Conservation (phyloP, 768 basidiomycete species). For the Terana coerulea region DNA sequence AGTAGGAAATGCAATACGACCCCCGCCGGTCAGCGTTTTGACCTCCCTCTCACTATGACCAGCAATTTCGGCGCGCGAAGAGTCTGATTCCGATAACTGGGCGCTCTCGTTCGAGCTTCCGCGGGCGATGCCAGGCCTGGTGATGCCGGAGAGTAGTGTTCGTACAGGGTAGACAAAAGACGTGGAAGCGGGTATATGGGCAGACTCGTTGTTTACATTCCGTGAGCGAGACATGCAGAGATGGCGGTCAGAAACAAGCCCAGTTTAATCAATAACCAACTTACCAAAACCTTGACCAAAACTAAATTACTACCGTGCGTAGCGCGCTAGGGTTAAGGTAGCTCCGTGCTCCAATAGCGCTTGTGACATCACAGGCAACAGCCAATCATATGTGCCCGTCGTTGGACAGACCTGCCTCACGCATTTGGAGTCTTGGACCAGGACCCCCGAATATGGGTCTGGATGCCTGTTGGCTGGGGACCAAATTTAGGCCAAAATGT, state of each 20-base stretch:
- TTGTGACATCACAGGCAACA: background rate
- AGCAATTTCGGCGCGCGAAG: background rate
- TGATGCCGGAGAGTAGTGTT: constrained; percentile 30
- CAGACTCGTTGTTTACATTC: constrained; percentile 7
- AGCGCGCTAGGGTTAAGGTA: no score
- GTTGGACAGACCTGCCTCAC: background rate
- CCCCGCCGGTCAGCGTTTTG: background rate
- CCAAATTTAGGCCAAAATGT: no score
- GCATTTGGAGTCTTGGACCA: no score
- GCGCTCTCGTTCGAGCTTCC: background rate
- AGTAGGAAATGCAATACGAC: background rate
- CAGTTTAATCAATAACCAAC: background rate
- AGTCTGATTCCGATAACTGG: background rate
- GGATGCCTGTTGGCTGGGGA: no score
- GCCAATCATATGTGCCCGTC: background rate
- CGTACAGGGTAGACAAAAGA: constrained; percentile 34
- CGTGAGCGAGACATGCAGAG: constrained; percentile 8
- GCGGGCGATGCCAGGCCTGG: constrained; percentile 12
- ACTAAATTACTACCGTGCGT: no score
- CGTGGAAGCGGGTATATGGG: background rate
- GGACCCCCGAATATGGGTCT: no score
- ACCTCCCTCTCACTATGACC: background rate
- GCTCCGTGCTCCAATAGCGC: background rate
- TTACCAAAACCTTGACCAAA: no score
- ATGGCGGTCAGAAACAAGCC: constrained; percentile 6